These are phyloP conservation scores for Aspergillus pseudoviridinutans DNA, from an alignment of 2,329 filamentous ascomycete species.

Conservation along the genomic window DNA sequence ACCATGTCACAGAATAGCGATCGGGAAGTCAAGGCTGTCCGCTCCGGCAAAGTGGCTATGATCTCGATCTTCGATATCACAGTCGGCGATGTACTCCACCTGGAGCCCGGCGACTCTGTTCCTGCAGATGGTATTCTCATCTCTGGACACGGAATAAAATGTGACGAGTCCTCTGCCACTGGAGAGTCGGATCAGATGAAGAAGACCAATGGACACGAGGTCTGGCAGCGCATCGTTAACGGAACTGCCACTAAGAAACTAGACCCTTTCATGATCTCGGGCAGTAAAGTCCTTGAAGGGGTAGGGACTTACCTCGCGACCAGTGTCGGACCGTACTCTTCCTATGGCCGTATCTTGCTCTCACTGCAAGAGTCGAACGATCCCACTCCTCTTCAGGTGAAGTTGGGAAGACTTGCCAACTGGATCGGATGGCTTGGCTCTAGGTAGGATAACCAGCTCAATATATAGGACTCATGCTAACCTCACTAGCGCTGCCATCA, in stretches of 20 bases:
- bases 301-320: conserved; percentile 72
- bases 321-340: conserved; percentile 68
- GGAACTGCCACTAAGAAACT: conserved; percentile 53
- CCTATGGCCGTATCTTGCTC: conserved; percentile 72
- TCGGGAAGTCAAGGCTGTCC: conserved; percentile 61
- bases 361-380: conserved; percentile 69
- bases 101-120: conserved; percentile 66
- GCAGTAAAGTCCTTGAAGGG: conserved; percentile 71
- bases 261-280: conserved; percentile 76
- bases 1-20: conserved; percentile 54
- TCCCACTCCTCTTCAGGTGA: conserved; percentile 71
- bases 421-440: conserved; percentile 77
- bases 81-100: conserved; percentile 65
- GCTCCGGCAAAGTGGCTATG: conserved; percentile 61
- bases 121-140: conserved; percentile 69
- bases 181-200: conserved; percentile 70
- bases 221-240: conserved; percentile 53
- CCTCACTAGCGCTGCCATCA: conserved; percentile 55
- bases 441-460: conserved; percentile 37
- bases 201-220: conserved; percentile 60
- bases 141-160: conserved; percentile 62
- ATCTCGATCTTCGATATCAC: conserved; percentile 64
- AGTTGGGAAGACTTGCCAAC: conserved; percentile 69
- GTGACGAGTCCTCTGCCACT: conserved; percentile 70
- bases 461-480: conserved; percentile 7